Evolutionary conservation across 345 rosid genomes (phyloP).

Genomic region (Moricandia moricandioides): DNA sequence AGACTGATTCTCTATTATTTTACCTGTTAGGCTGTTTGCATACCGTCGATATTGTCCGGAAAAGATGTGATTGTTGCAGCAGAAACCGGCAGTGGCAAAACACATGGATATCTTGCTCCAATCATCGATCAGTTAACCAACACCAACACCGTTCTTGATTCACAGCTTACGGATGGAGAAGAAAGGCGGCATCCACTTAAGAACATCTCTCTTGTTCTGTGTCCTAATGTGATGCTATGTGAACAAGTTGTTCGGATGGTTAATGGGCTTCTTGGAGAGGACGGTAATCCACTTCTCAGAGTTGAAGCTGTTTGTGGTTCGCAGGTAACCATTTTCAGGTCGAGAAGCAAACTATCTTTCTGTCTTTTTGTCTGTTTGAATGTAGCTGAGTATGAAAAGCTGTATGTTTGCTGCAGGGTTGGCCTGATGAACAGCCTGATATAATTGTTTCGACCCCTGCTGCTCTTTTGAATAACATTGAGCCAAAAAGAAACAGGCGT

Average conservation of each 20-base stretch:
- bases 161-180: conserved; percentile 13
- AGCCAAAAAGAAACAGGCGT: conserved; percentile 50
- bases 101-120: conserved; percentile 78
- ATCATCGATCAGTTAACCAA: conserved; percentile 54
- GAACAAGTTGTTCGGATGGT: conserved; percentile 95
- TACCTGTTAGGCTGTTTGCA: conserved; percentile 56
- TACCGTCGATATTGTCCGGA: conserved; percentile 69
- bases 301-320: conserved; percentile 71
- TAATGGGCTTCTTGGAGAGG: conserved; percentile 52
- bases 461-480: conserved; percentile 78
- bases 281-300: conserved; percentile 66
- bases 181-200: conserved; percentile 13
- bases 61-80: conserved; percentile 92
- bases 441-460: conserved; percentile 88
- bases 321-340: conserved; percentile 49
- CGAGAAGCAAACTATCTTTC: background rate
- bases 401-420: conserved; percentile 59
- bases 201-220: conserved; percentile 63
- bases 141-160: conserved; percentile 11
- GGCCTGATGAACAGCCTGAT: conserved; percentile 75
- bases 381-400: conserved; percentile 14
- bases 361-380: background rate
- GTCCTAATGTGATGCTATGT: conserved; percentile 86
- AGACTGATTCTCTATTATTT: background rate
- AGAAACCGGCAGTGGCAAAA: conserved; percentile 97